Evolutionary conservation across 768 basidiomycete species (phyloP).

Genomic region (Solioccasus polychromus): DNA sequence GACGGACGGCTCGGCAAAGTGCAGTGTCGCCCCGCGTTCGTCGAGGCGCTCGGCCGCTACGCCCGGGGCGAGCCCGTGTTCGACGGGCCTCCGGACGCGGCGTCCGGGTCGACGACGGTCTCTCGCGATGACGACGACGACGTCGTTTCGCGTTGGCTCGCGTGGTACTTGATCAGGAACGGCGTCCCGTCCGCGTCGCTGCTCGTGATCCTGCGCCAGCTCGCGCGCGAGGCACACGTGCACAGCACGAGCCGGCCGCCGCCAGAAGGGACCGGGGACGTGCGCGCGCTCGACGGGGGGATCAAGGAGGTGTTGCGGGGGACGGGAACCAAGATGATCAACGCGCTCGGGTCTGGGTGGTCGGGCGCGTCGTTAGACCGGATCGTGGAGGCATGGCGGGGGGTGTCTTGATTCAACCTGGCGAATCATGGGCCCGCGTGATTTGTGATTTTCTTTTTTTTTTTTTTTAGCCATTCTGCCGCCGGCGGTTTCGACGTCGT

Average conservation of each 20-base stretch:
- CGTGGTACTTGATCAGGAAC: conserved; percentile 71
- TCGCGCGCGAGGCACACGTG: conserved; percentile 60
- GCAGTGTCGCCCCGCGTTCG: conserved; percentile 18
- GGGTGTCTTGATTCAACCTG: conserved; percentile 11
- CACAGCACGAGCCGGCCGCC: conserved; percentile 49
- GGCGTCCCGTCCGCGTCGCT: conserved; percentile 69
- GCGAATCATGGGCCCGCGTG: too few species aligned
- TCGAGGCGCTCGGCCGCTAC: conserved; percentile 46
- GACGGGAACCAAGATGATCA: conserved; percentile 79
- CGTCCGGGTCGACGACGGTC: background rate
- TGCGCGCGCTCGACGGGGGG: conserved; percentile 42
- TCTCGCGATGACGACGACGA: background rate
- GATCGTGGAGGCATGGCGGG: conserved; percentile 56
- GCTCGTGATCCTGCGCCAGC: conserved; percentile 56
- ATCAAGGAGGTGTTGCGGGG: conserved; percentile 86
- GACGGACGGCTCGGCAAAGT: conserved; percentile 55
- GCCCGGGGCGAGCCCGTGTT: conserved; percentile 49
- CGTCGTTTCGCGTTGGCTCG: conserved; percentile 41
- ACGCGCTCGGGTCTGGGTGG: conserved; percentile 70
- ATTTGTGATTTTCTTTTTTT: too few species aligned
- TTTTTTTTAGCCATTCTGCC: too few species aligned
- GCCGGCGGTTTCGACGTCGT: too few species aligned
- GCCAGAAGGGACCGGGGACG: conserved; percentile 49
- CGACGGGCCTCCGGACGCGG: conserved; percentile 16
- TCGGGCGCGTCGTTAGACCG: conserved; percentile 66